Evolutionary conservation across 768 basidiomycete genomes (phyloP).

Genomic region (Russula lepida): DNA sequence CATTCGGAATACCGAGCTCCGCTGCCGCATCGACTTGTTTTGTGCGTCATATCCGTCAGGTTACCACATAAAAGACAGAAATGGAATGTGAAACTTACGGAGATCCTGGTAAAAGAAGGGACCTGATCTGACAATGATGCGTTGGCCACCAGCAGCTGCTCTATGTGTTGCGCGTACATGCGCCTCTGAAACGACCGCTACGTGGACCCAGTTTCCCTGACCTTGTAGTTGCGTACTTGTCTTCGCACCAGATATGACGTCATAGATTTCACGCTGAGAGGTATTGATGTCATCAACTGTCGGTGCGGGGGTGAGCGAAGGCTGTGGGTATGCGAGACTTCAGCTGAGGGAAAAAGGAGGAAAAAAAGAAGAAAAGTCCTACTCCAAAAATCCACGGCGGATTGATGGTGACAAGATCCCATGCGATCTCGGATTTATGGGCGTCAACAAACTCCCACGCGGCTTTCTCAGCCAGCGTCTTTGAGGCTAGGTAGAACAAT

Average conservation of each 20-base stretch:
- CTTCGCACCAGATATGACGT: neutral
- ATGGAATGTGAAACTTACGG: neutral
- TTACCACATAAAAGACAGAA: no score
- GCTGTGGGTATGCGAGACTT: slow-evolving; percentile 14
- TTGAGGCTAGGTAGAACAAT: slow-evolving; percentile 47
- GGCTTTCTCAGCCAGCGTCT: slow-evolving; percentile 52
- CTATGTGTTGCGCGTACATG: slow-evolving; percentile 2
- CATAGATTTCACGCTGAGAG: slow-evolving; percentile 8
- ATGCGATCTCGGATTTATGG: slow-evolving; percentile 35
- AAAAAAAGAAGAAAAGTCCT: neutral
- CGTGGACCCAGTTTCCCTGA: slow-evolving; percentile 8
- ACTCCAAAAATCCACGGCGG: slow-evolving; percentile 35
- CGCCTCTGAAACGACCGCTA: neutral
- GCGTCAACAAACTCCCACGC: slow-evolving; percentile 43
- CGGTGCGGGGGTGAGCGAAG: slow-evolving; percentile 23
- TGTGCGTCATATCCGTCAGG: neutral
- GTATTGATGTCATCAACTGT: no score
- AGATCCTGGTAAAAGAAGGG: no score
- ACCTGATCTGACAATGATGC: no score
- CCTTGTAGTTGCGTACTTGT: neutral
- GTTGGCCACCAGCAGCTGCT: no score
- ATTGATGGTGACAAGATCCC: slow-evolving; percentile 47
- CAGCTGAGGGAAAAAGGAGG: neutral
- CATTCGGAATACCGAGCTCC: slow-evolving; percentile 2
- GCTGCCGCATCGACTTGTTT: slow-evolving; percentile 7